phyloP scores from a whole-genome alignment of 345 rosid species.

The Carallia brachiata region DNA sequence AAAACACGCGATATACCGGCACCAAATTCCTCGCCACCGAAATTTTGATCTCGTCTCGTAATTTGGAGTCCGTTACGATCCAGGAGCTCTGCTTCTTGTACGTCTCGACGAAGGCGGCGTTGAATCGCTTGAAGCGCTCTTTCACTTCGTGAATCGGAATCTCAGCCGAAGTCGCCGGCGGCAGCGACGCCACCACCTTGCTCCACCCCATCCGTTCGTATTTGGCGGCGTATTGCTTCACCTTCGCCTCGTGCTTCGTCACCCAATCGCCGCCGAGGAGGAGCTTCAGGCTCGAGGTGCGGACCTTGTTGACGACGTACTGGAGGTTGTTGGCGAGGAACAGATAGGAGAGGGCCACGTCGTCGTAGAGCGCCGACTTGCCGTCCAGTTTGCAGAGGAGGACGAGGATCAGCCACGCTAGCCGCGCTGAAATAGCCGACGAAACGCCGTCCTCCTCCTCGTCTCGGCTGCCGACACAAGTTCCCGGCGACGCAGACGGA shows the following conservation, averaged over 20 bases:
- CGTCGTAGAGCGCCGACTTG: slow-evolving; percentile 55
- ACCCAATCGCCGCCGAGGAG: slow-evolving; percentile 68
- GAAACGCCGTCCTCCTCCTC: slow-evolving; percentile 24
- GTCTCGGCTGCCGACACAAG: slow-evolving; percentile 32
- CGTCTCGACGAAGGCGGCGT: slow-evolving; percentile 51
- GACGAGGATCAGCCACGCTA: slow-evolving; percentile 70
- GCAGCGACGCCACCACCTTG: slow-evolving; percentile 47
- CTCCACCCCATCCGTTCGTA: slow-evolving; percentile 74
- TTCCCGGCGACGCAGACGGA: slow-evolving; percentile 48
- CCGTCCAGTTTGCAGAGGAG: slow-evolving; percentile 74
- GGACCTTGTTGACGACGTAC: slow-evolving; percentile 67
- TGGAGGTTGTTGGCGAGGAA: slow-evolving; percentile 79
- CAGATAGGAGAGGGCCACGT: slow-evolving; percentile 60
- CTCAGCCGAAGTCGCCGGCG: slow-evolving; percentile 31
- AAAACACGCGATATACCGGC: slow-evolving; percentile 49
- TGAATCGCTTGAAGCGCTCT: slow-evolving; percentile 48
- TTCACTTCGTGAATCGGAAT: slow-evolving; percentile 29
- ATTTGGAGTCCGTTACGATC: slow-evolving; percentile 52
- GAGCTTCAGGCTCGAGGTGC: slow-evolving; percentile 43
- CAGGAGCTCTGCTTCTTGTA: slow-evolving; percentile 53
- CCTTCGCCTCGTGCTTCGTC: slow-evolving; percentile 47
- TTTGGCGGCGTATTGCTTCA: slow-evolving; percentile 50
- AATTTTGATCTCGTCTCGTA: slow-evolving; percentile 52
- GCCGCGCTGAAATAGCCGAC: slow-evolving; percentile 39
- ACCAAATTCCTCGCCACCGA: slow-evolving; percentile 47